A percentile compares a stretch with the other conserved stretches of the same genome.
Conservation (phyloP, 192 early-diverging fungal genomes). For the Allomyces arbusculus region DNA sequence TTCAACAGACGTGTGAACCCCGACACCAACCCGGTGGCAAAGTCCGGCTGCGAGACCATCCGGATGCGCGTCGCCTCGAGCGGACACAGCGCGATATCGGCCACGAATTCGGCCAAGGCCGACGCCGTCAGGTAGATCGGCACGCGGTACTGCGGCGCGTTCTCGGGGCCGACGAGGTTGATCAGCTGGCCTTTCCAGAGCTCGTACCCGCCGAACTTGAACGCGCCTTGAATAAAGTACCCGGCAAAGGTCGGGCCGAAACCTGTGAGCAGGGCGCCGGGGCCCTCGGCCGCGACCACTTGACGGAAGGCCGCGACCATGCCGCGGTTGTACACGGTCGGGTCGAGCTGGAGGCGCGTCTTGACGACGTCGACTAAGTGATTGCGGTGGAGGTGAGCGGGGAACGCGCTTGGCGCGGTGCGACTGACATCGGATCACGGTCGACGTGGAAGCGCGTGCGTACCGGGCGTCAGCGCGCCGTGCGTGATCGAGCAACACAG, state of each 20-base stretch:
- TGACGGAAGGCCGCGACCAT: conserved; percentile 27
- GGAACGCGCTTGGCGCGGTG: too few species aligned
- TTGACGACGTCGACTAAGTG: conserved; percentile 45
- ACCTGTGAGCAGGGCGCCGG: conserved; percentile 53
- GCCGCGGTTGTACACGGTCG: conserved; percentile 36
- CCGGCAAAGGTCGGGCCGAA: conserved; percentile 57
- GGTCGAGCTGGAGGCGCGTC: conserved; percentile 49
- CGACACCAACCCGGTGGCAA: conserved; percentile 41
- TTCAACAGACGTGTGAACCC: conserved; percentile 37
- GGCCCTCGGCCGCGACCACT: conserved; percentile 39
- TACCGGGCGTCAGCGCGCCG: conserved; percentile 25
- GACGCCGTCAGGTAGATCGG: conserved; percentile 47
- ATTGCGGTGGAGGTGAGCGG: too few species aligned
- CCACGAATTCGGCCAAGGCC: conserved; percentile 60
- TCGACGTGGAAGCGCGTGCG: neutral
- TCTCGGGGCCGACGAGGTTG: conserved; percentile 39
- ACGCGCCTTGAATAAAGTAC: conserved; percentile 64
- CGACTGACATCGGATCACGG: too few species aligned
- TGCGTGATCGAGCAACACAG: conserved; percentile 37
- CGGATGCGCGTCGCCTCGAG: conserved; percentile 71
- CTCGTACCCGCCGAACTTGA: conserved; percentile 85
- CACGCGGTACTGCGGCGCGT: conserved; percentile 52
- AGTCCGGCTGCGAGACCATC: conserved; percentile 55
- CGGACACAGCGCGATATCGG: conserved; percentile 65
- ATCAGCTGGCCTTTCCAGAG: conserved; percentile 62